These are phyloP conservation scores for Leishmania arabica DNA, from an alignment of 208 protist species.

Conservation along the genomic window DNA sequence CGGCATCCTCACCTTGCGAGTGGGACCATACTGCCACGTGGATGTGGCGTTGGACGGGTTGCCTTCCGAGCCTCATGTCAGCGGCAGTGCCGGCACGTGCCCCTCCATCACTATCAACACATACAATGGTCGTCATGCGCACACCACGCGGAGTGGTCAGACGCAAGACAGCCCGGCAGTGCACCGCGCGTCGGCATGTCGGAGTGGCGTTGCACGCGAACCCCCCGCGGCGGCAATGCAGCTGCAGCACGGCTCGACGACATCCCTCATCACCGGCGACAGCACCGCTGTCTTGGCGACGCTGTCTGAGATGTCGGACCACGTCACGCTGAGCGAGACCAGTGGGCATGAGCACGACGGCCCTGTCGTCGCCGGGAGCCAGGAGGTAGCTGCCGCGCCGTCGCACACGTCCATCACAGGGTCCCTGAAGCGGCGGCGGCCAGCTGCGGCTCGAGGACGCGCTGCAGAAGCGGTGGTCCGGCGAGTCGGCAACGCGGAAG, in stretches of 20 bases:
- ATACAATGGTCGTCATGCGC: not conserved
- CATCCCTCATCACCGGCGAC: conserved; percentile 18
- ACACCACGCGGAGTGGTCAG: not conserved
- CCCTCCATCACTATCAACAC: not conserved
- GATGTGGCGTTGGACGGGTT: conserved; percentile 20
- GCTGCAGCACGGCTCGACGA: conserved; percentile 1
- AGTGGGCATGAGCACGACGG: conserved; percentile 7
- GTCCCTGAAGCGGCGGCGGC: not conserved
- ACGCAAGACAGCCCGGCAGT: not conserved
- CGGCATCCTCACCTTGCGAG: conserved; percentile 14
- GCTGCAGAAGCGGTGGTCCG: not conserved
- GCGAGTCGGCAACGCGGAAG: not conserved
- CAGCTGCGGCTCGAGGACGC: not conserved
- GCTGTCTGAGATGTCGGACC: conserved; percentile 22
- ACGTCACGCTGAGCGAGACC: conserved; percentile 21
- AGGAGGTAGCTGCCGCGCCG: conserved; percentile 3
- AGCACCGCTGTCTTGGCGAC: conserved; percentile 32
- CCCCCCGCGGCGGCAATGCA: not conserved
- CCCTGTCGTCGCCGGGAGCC: not conserved
- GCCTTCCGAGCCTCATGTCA: not conserved
- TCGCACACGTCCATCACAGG: not conserved
- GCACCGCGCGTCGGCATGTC: conserved; percentile 1
- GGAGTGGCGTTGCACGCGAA: conserved; percentile 5
- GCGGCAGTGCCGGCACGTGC: not conserved
- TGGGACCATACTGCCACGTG: conserved; percentile 26